Conservation (phyloP, 2,329 filamentous ascomycete genomes). For the Penicillium sp. region DNA sequence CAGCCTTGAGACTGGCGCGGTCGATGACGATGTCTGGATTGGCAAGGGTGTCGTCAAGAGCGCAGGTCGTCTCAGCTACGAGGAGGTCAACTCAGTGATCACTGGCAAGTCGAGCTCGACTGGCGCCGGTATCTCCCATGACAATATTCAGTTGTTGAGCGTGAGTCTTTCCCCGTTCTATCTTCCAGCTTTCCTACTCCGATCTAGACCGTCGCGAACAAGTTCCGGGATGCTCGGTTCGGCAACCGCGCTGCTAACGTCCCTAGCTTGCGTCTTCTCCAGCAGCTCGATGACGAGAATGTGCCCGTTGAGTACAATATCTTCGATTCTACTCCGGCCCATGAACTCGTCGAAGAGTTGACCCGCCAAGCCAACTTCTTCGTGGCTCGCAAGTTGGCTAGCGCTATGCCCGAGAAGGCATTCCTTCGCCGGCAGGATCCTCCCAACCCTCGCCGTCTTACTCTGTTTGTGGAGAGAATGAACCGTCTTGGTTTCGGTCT, state of each 20-base stretch:
- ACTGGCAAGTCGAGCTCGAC: slow-evolving; percentile 58
- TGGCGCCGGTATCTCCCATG: slow-evolving; percentile 61
- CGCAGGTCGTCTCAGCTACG: slow-evolving; percentile 74
- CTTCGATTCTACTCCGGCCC: slow-evolving; percentile 81
- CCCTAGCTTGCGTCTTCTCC: slow-evolving; percentile 78
- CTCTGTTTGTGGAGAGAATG: slow-evolving; percentile 91
- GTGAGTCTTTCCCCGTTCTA: slow-evolving; percentile 42
- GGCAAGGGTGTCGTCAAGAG: slow-evolving; percentile 94
- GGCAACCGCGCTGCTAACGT: slow-evolving; percentile 73
- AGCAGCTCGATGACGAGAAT: slow-evolving; percentile 96
- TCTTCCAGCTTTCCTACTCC: background rate
- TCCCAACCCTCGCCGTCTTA: slow-evolving; percentile 80
- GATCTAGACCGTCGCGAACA: slow-evolving; percentile 67
- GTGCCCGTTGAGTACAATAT: slow-evolving; percentile 95
- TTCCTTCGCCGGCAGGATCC: slow-evolving; percentile 79
- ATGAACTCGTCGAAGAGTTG: slow-evolving; percentile 92
- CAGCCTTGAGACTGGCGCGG: slow-evolving; percentile 72
- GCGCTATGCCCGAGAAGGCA: slow-evolving; percentile 82
- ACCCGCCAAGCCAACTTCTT: slow-evolving; percentile 88
- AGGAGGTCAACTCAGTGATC: slow-evolving; percentile 79
- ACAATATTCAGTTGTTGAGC: slow-evolving; percentile 75
- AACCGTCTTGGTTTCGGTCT: slow-evolving; percentile 83
- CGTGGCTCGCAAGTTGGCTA: slow-evolving; percentile 76
- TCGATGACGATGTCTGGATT: slow-evolving; percentile 86
- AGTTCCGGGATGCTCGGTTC: slow-evolving; percentile 83